Base-by-base conservation (phyloP, 179 eudicot species). In the Carnegiea gigantea region DNA sequence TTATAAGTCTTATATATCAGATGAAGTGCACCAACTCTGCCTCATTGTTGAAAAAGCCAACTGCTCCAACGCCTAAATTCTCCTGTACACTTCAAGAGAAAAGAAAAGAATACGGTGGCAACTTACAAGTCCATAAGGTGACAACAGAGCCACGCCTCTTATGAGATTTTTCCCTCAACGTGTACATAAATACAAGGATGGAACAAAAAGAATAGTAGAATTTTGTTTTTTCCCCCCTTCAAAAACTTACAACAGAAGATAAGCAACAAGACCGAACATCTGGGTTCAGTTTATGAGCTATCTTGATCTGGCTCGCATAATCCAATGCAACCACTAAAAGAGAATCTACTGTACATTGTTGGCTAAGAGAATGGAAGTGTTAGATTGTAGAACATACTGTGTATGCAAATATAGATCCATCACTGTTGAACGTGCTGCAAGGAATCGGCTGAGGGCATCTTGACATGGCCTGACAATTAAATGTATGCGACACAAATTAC, bases 361-460 rank as follows among this genome's bases (percentile, higher is more conserved):
- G 51, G 68, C 2, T 57, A n/a, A 33, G 51, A 40, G 68, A 57
- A 18, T 18, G 70, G 26, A 38, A 7, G 15, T n/a, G 17, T 4
- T 9, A 38, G 36, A 72, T 43, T 81, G 62, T 1, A 60, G 76
- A 68, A 87, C 89, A 73, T 85, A 95, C 98, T 92, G 98, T 53
- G 76, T 95, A 95, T 18, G 98, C 98, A 84, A 46, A 95, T 64
- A 95, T 82, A 9, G 95, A 92, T 67, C 98, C 98, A 81, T 95
- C 98, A 83, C 83, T 86, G 90, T 92, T 95, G 89, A 95, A 95
- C 64, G 93, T 49, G 85, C 97, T 89, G 84, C 92, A 90, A 59
- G 97, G 92, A 78, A 93, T 93, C 30, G 98, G 96, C 46, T 95
- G 95, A 70, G 81, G 90, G 96, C 97, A 92, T 85, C 96, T 92